Conservation (phyloP, 2,329 filamentous ascomycete species). For the Phaeosphaeria sp. region DNA sequence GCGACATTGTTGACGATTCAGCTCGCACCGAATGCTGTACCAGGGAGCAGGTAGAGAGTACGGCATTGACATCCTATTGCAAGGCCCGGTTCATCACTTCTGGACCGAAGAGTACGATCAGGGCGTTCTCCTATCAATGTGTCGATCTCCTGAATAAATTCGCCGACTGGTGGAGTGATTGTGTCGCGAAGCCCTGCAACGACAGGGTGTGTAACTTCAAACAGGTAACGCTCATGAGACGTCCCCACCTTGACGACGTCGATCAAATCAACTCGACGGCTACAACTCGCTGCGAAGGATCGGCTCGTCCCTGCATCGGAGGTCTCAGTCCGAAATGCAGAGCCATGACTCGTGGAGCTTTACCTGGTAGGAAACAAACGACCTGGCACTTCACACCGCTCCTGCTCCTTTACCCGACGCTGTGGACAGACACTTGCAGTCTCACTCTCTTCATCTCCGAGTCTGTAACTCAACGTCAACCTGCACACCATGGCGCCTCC, state of each 20-base stretch:
- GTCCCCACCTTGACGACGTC: neutral
- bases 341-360: neutral
- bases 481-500: slow-evolving; percentile 17
- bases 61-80: neutral
- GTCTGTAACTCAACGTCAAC: neutral
- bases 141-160: neutral
- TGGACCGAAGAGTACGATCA: neutral
- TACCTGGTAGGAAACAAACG: neutral
- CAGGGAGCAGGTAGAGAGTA: neutral
- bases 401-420: neutral
- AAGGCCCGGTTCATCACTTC: neutral
- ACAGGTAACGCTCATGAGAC: neutral
- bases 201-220: neutral
- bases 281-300: neutral
- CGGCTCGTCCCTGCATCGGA: neutral
- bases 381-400: neutral
- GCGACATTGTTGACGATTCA: neutral
- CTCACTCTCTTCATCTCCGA: neutral
- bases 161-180: neutral
- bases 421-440: neutral
- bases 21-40: neutral
- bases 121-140: neutral
- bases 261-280: neutral
- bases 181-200: neutral
- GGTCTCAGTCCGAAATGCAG: neutral